phyloP scores from a whole-genome alignment of 768 basidiomycete genomes.

The Suillus luteus region DNA sequence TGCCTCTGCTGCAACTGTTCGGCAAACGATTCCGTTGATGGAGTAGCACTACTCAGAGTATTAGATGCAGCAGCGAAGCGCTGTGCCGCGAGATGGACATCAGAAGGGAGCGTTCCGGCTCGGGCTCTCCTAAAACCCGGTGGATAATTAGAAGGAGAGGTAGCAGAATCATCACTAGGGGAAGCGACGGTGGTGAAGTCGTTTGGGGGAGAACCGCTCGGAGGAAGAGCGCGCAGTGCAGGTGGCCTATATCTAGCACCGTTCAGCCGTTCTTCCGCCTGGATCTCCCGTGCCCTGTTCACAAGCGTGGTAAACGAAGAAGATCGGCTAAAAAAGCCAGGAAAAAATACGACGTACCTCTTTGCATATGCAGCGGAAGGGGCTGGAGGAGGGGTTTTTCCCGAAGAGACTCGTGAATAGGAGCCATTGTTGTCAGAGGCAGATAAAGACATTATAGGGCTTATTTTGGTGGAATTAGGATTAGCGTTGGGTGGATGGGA shows the following conservation, averaged over 20 bases:
- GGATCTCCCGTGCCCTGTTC: constrained; percentile 79
- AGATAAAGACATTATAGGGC: constrained; percentile 90
- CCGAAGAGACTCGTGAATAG: constrained; percentile 81
- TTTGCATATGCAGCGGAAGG: constrained; percentile 89
- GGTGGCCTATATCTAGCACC: constrained; percentile 76
- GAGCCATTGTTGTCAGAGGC: constrained; percentile 79
- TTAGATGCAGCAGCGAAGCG: constrained; percentile 71
- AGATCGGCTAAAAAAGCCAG: constrained; percentile 16
- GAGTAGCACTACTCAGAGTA: constrained; percentile 50
- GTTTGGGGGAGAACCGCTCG: constrained; percentile 73
- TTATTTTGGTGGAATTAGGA: constrained; percentile 69
- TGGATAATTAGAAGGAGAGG: constrained; percentile 78
- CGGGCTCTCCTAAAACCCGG: constrained; percentile 91
- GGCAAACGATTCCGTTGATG: constrained; percentile 52
- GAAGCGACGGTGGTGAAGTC: constrained; percentile 61
- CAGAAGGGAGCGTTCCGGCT: constrained; percentile 97
- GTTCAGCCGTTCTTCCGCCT: constrained; percentile 70
- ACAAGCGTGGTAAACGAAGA: constrained; percentile 19
- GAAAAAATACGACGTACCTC: constrained; percentile 51
- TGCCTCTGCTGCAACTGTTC: constrained; percentile 45
- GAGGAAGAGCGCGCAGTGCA: constrained; percentile 67
- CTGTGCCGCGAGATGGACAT: constrained; percentile 86
- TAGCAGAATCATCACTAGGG: constrained; percentile 54
- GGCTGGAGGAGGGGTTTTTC: constrained; percentile 88
- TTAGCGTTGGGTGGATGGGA: constrained; percentile 52